Conservation (phyloP, 352 stramenopile species). For the Phytopythium helicoides region DNA sequence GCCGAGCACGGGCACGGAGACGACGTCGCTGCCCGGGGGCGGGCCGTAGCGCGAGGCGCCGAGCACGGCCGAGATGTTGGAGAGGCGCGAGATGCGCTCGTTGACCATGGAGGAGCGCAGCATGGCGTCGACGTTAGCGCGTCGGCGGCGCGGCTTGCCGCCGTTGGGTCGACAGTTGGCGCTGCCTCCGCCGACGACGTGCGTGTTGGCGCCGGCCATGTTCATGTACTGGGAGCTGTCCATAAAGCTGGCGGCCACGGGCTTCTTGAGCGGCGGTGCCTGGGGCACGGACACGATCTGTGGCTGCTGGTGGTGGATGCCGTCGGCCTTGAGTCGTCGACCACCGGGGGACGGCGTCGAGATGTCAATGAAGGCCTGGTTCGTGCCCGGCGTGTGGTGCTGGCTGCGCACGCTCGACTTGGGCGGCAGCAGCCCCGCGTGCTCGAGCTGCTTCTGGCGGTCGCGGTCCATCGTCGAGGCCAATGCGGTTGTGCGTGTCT, state of each 20-base stretch:
- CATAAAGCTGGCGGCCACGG: conserved; percentile 53
- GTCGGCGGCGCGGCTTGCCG: conserved; percentile 24
- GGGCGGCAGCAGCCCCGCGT: conserved; percentile 22
- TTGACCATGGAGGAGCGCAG: conserved; percentile 61
- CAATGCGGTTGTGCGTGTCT: conserved; percentile 1
- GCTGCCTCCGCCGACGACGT: conserved; percentile 29
- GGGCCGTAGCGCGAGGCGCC: conserved; percentile 30
- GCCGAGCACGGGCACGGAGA: conserved; percentile 63
- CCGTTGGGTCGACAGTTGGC: conserved; percentile 29
- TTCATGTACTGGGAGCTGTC: conserved; percentile 54
- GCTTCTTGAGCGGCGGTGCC: conserved; percentile 24
- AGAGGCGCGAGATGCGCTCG: conserved; percentile 45
- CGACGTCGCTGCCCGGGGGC: conserved; percentile 43
- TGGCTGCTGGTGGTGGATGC: conserved; percentile 4
- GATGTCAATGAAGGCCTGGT: conserved; percentile 64
- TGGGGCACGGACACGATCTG: conserved; percentile 7
- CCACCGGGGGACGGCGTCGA: conserved; percentile 53
- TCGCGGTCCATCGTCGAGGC: conserved; percentile 26
- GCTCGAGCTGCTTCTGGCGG: conserved; percentile 33
- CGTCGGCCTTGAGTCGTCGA: conserved; percentile 18
- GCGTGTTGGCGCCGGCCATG: conserved; percentile 27
- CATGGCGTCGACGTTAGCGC: conserved; percentile 65
- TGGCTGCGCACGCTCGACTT: conserved; percentile 16
- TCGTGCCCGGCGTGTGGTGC: conserved; percentile 47
- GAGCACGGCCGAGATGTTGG: conserved; percentile 31